Evolutionary conservation across 2,329 filamentous ascomycete genomes (phyloP).

Genomic region (Verticillium nubilum): DNA sequence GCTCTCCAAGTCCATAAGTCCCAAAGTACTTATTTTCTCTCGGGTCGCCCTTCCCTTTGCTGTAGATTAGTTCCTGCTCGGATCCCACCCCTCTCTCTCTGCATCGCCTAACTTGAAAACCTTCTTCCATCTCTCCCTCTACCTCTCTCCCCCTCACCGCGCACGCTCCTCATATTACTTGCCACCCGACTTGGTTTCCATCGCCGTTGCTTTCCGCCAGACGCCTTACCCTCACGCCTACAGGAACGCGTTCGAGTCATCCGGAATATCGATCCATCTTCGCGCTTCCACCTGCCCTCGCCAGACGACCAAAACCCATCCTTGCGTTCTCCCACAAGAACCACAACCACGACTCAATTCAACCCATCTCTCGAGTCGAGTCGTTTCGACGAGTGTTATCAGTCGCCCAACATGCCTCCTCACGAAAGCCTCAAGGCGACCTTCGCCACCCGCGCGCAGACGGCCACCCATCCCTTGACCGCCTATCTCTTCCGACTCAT

Average conservation of each 20-base stretch:
- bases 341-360: neutral
- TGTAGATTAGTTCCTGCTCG: neutral
- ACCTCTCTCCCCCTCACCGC: neutral
- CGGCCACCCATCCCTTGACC: slow-evolving; percentile 51
- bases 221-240: neutral
- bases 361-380: neutral
- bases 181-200: neutral
- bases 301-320: neutral
- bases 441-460: slow-evolving; percentile 45
- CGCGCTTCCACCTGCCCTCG: neutral
- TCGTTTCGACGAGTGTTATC: neutral
- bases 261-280: neutral
- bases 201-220: neutral
- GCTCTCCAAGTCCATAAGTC: neutral
- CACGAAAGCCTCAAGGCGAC: slow-evolving; percentile 46
- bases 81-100: neutral
- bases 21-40: neutral
- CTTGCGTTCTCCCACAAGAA: neutral
- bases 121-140: neutral
- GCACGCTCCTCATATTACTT: neutral
- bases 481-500: slow-evolving; percentile 59
- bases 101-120: neutral
- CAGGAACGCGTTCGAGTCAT: neutral
- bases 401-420: slow-evolving; percentile 16
- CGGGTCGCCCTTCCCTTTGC: neutral